Evolutionary conservation across 148 eudicot species (phyloP), one percentile per base, ranked within the genome.

Genomic region (Dysphania ambrosioides): DNA sequence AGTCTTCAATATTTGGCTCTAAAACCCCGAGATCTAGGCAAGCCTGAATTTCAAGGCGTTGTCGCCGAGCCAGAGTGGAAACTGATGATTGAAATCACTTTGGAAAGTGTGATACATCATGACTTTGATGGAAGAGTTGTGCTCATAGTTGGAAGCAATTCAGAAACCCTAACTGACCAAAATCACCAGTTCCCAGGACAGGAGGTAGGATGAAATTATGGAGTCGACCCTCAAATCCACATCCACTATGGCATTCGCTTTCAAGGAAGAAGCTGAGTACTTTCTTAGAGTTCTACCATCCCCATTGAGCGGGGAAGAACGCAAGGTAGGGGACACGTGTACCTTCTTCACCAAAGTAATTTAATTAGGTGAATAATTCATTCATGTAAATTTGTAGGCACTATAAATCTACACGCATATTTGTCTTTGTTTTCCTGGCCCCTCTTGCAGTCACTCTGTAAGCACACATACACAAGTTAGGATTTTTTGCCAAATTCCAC

Each of bases 111-210:
- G 64, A 95, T 95, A 56, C 96, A 87, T 71, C 91, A 83, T 27
- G 93, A 90, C 78, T 78, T 75, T 29, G 89, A 84, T 72, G 85
- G 30, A 11, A 84, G 80, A 58, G 80, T 83, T 68, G 90, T 92
- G 73, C 89, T 92, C 73, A 95, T 95, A 58, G 96, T 95, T 31
- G 96, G 93, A 38, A 92, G 93, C 80, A 89, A 81, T 71, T 86
- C 93, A 4, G 89, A 90, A 72, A 71, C 87, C 12, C 73, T 80
- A 23, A 78, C 73, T 49, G 84, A 87, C 57, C 89, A 81, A 79
- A 90, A 79, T 38, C 87, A 72, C 34, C 83, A 84, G 72, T 87
- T 74, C 88, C 78, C 30, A 72, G 84, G 58, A 73, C 62, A 29
- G 86, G 78, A n/a, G 83, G 56, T 56, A 47, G 76, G 53, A 82